These are phyloP conservation scores for Chalaropsis thielavioides DNA, from an alignment of 2,329 filamentous ascomycete genomes.

Conservation along the genomic window DNA sequence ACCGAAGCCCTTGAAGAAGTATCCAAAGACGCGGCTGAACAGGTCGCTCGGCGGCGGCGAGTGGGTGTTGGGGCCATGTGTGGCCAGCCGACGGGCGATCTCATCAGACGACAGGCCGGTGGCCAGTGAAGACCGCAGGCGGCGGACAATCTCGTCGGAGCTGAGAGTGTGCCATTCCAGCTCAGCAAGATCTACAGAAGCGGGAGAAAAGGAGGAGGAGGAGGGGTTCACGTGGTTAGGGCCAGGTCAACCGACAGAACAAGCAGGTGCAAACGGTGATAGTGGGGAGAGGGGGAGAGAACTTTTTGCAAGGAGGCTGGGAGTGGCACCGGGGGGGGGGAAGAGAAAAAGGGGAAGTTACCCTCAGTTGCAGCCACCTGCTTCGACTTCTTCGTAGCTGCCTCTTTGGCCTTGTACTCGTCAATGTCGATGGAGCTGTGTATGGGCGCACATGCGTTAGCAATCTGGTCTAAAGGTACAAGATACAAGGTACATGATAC, in stretches of 20 bases:
- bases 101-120: slow-evolving; percentile 48
- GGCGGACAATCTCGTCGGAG: slow-evolving; percentile 41
- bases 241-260: background rate
- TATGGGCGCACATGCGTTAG: background rate
- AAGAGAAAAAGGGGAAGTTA: background rate
- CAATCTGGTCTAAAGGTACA: background rate
- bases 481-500: background rate
- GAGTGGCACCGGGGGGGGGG: background rate
- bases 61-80: slow-evolving; percentile 54
- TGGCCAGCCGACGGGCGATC: slow-evolving; percentile 36
- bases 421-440: slow-evolving; percentile 40
- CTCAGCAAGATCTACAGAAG: slow-evolving; percentile 38
- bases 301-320: background rate
- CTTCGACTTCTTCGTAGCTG: slow-evolving; percentile 20
- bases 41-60: slow-evolving; percentile 49
- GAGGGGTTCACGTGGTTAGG: slow-evolving; percentile 1
- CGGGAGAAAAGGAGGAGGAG: background rate
- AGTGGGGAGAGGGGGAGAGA: background rate
- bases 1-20: slow-evolving; percentile 68
- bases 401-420: slow-evolving; percentile 35
- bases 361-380: slow-evolving; percentile 5
- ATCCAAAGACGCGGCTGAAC: slow-evolving; percentile 36
- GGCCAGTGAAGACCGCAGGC: slow-evolving; percentile 40
- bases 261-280: background rate
- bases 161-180: slow-evolving; percentile 55